Percentiles rank a stretch among this genome's conserved stretches.
phyloP scores from a whole-genome alignment of 805 yeast genomes.

The Yamadazyma phyllophila region DNA sequence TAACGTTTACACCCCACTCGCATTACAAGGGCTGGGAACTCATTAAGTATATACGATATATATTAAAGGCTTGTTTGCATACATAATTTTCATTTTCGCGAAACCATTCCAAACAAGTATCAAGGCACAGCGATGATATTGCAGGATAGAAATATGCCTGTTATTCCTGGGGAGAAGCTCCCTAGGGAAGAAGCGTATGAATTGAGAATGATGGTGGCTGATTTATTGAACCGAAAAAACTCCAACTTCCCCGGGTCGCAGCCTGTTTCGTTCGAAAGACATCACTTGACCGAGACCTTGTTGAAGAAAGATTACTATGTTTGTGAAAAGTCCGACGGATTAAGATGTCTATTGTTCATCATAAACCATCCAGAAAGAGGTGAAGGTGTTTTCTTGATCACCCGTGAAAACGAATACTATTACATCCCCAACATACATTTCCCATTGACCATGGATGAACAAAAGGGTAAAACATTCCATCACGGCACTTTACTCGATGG shows the following conservation, averaged over 20 bases:
- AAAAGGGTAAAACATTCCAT: slow-evolving; percentile 59
- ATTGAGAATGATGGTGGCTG: slow-evolving; percentile 67
- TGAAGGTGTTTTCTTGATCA: slow-evolving; percentile 86
- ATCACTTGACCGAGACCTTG: slow-evolving; percentile 64
- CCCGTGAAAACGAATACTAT: slow-evolving; percentile 84
- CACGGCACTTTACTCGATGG: slow-evolving; percentile 93
- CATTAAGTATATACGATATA: neutral
- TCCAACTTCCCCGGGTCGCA: slow-evolving; percentile 88
- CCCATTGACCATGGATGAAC: slow-evolving; percentile 50
- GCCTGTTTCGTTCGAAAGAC: slow-evolving; percentile 84
- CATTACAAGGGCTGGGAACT: neutral
- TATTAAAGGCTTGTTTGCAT: neutral
- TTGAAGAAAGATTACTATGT: slow-evolving; percentile 79
- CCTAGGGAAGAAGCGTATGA: slow-evolving; percentile 69
- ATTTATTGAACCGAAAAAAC: slow-evolving; percentile 51
- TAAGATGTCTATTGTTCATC: slow-evolving; percentile 74
- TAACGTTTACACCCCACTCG: neutral
- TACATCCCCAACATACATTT: slow-evolving; percentile 82
- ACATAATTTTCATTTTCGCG: neutral
- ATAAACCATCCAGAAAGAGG: slow-evolving; percentile 68
- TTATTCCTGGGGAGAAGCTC: slow-evolving; percentile 80
- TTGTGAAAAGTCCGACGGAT: slow-evolving; percentile 94
- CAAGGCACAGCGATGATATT: slow-evolving; percentile 29
- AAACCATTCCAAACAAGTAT: neutral
- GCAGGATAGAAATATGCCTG: slow-evolving; percentile 63